phyloP scores from a whole-genome alignment of 2,329 filamentous ascomycete genomes.

The Paraconiothyrium sp. region DNA sequence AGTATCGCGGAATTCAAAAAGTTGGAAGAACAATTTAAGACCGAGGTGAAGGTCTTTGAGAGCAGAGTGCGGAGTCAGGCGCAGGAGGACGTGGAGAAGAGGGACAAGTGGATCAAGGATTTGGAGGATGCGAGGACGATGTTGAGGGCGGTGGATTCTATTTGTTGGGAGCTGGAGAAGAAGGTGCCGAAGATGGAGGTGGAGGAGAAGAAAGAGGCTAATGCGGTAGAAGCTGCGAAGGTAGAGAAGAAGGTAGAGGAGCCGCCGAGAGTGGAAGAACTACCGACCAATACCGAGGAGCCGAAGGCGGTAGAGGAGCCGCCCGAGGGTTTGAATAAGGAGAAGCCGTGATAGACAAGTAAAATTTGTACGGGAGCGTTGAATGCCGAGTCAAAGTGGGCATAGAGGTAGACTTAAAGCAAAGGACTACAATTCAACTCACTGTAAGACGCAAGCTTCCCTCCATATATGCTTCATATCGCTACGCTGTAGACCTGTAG shows the following conservation, averaged over 20 bases:
- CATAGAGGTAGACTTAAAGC: no score
- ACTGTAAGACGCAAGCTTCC: no score
- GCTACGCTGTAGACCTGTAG: no score
- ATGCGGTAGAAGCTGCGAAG: neutral
- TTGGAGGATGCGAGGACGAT: constrained; percentile 34
- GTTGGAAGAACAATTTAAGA: constrained; percentile 24
- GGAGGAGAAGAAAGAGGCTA: neutral
- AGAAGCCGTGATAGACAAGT: neutral
- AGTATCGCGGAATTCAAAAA: constrained; percentile 33
- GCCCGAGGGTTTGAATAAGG: neutral
- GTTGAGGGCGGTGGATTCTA: constrained; percentile 28
- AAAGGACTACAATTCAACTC: no score
- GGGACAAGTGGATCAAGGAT: constrained; percentile 31
- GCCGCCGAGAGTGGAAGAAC: neutral
- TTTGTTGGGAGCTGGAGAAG: constrained; percentile 29
- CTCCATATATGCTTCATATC: no score
- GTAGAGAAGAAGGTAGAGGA: neutral
- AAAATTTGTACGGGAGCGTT: no score
- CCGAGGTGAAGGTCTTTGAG: constrained; percentile 34
- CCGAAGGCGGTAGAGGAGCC: neutral
- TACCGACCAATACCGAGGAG: neutral
- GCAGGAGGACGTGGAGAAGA: constrained; percentile 19
- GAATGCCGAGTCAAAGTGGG: no score
- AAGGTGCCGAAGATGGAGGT: constrained; percentile 7
- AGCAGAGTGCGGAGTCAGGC: constrained; percentile 16